Conservation (phyloP, 768 basidiomycete genomes). For the Trichaptum fuscoviolaceum region DNA sequence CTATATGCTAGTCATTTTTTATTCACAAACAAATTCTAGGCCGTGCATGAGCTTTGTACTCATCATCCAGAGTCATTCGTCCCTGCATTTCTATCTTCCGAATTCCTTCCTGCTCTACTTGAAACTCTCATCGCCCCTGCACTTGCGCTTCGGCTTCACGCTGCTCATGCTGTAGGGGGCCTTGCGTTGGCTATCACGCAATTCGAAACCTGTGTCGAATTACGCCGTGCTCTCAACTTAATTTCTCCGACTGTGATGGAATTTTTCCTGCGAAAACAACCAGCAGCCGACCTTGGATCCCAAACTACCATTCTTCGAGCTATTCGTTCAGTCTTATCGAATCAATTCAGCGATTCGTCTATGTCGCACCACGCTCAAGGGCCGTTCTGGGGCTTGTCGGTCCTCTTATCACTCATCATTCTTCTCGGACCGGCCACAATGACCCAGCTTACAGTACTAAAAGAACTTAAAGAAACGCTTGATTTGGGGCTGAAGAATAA, state of each 20-base stretch:
- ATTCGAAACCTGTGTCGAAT: not conserved
- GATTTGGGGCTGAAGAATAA: slow-evolving; percentile 53
- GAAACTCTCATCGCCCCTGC: slow-evolving; percentile 59
- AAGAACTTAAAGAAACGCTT: slow-evolving; percentile 35
- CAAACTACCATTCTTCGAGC: slow-evolving; percentile 1
- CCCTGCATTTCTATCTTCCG: slow-evolving; percentile 46
- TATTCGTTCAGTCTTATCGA: slow-evolving; percentile 7
- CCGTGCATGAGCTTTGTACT: slow-evolving; percentile 62
- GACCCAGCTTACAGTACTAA: not conserved
- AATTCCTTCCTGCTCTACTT: slow-evolving; percentile 57
- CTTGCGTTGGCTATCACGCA: slow-evolving; percentile 48
- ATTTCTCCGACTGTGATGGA: not conserved
- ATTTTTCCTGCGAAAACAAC: not conserved
- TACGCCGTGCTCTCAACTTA: not conserved
- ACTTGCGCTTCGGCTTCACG: slow-evolving; percentile 60
- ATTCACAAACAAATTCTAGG: slow-evolving; percentile 35
- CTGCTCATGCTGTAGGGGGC: slow-evolving; percentile 71
- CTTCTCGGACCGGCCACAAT: slow-evolving; percentile 45
- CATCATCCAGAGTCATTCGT: slow-evolving; percentile 62
- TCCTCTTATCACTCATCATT: slow-evolving; percentile 59
- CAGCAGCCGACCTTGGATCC: not conserved
- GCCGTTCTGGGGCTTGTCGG: slow-evolving; percentile 71
- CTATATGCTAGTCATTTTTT: slow-evolving; percentile 2
- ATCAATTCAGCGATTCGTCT: not conserved
- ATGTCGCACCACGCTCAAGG: slow-evolving; percentile 57